These are phyloP conservation scores for Bipolaris cookei DNA, from an alignment of 2,329 filamentous ascomycete genomes.

Conservation along the genomic window DNA sequence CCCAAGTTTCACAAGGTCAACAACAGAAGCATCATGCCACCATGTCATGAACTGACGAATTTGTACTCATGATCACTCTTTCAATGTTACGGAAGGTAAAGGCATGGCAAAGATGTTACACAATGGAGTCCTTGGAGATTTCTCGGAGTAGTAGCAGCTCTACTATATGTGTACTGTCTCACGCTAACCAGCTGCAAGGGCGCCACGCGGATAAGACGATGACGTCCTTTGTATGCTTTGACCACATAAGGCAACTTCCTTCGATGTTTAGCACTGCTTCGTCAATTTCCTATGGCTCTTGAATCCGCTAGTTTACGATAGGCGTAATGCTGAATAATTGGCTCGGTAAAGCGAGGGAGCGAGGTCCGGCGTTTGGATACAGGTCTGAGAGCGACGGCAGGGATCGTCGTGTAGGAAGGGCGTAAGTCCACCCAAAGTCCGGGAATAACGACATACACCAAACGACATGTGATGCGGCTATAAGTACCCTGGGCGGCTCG, in stretches of 20 bases:
- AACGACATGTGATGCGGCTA: constrained; percentile 2
- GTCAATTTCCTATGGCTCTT: background rate
- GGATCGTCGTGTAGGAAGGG: background rate
- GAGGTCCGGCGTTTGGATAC: constrained; percentile 2
- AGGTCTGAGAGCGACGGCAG: constrained; percentile 3
- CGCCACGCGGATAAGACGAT: background rate
- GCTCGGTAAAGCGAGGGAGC: background rate
- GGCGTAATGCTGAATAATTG: background rate
- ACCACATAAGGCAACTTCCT: background rate
- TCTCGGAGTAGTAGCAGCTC: background rate
- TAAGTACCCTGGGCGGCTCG: constrained; percentile 6
- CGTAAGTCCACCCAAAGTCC: constrained; percentile 12
- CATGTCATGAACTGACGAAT: too few species aligned
- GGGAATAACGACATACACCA: constrained; percentile 17
- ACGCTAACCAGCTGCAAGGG: background rate
- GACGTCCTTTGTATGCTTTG: background rate
- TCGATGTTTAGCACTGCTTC: background rate
- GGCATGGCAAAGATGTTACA: background rate
- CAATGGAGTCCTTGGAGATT: background rate
- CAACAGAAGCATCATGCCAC: too few species aligned
- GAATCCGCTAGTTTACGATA: background rate
- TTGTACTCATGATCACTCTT: background rate
- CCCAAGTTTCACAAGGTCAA: too few species aligned
- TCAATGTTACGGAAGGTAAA: background rate
- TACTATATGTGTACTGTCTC: background rate